A percentile compares a stretch with the other conserved stretches of the same genome.
These are phyloP conservation scores for Annulohypoxylon bovei DNA, from an alignment of 495 filamentous ascomycete species.

Conservation along the genomic window DNA sequence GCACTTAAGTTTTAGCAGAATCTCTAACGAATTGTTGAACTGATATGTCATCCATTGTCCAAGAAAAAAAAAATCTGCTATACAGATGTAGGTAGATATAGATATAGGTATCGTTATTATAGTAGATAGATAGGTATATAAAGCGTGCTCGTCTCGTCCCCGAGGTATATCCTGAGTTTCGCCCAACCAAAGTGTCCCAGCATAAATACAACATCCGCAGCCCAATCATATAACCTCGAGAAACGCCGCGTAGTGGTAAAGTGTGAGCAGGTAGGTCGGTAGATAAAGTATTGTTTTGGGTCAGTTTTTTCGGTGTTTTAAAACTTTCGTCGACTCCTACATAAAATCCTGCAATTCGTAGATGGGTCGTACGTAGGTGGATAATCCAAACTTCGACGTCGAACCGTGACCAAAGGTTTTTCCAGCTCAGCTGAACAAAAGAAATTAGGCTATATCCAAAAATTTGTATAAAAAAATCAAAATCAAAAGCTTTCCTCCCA, in stretches of 20 bases:
- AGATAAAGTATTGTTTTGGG: background rate
- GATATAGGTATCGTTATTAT: conserved; percentile 19
- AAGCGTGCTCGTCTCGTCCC: conserved; percentile 20
- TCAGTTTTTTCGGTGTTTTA: conserved; percentile 7
- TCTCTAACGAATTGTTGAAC: background rate
- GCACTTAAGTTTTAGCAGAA: background rate
- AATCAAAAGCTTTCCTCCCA: background rate
- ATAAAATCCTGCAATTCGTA: conserved; percentile 18
- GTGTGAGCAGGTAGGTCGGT: background rate
- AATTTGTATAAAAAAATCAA: conserved; percentile 13
- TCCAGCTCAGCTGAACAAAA: conserved; percentile 48
- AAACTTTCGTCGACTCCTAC: conserved; percentile 16
- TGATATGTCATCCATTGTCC: conserved; percentile 19
- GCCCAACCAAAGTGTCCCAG: conserved; percentile 27
- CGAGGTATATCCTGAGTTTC: conserved; percentile 41
- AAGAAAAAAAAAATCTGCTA: conserved; percentile 16
- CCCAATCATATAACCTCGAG: conserved; percentile 37
- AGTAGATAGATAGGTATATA: conserved; percentile 14
- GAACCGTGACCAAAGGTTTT: background rate
- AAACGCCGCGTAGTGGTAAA: conserved; percentile 27
- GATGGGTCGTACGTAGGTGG: conserved; percentile 16
- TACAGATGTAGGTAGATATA: conserved; percentile 19
- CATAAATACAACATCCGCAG: background rate
- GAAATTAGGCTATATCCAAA: conserved; percentile 44
- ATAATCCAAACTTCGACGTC: conserved; percentile 4